phyloP scores from a whole-genome alignment of 768 basidiomycete species.

The Termitomyces sp. region DNA sequence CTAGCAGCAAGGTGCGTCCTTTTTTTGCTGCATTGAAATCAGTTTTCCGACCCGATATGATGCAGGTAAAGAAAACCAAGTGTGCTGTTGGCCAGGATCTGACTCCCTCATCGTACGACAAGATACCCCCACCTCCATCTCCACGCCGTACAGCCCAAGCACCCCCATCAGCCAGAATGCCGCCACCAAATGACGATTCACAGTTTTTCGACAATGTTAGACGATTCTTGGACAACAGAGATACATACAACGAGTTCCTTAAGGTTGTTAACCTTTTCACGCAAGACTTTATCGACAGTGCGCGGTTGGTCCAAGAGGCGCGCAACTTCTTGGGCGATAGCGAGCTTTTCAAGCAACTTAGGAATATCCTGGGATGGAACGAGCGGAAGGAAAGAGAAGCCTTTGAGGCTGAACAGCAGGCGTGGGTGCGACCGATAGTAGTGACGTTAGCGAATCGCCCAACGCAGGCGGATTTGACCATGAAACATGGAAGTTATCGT shows the following conservation, averaged over 20 bases:
- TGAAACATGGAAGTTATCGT: constrained; percentile 86
- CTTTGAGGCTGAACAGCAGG: constrained; percentile 40
- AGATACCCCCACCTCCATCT: constrained; percentile 29
- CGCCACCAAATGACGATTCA: constrained; percentile 38
- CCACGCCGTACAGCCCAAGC: constrained; percentile 18
- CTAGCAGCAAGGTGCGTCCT: constrained; percentile 32
- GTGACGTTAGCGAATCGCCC: constrained; percentile 37
- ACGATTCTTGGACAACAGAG: constrained; percentile 61
- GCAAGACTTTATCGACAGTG: constrained; percentile 87
- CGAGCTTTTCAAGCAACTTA: constrained; percentile 78
- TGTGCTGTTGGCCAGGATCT: constrained; percentile 32
- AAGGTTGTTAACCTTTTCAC: constrained; percentile 94
- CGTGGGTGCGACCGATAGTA: constrained; percentile 47
- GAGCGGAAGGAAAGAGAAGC: constrained; percentile 60
- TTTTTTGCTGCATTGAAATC: too few species aligned
- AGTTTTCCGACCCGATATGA: too few species aligned
- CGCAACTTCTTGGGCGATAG: constrained; percentile 70
- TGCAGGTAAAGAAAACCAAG: constrained; percentile 30
- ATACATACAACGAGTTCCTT: constrained; percentile 90
- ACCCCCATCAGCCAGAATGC: constrained; percentile 21
- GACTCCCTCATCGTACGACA: constrained; percentile 30
- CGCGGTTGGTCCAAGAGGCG: constrained; percentile 76
- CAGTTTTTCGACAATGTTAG: constrained; percentile 93
- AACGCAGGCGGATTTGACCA: constrained; percentile 59
- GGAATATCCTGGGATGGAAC: constrained; percentile 85